Evolutionary conservation across 1,139 yeast species (phyloP).

Genomic region (Zygosaccharomyces sapae): DNA sequence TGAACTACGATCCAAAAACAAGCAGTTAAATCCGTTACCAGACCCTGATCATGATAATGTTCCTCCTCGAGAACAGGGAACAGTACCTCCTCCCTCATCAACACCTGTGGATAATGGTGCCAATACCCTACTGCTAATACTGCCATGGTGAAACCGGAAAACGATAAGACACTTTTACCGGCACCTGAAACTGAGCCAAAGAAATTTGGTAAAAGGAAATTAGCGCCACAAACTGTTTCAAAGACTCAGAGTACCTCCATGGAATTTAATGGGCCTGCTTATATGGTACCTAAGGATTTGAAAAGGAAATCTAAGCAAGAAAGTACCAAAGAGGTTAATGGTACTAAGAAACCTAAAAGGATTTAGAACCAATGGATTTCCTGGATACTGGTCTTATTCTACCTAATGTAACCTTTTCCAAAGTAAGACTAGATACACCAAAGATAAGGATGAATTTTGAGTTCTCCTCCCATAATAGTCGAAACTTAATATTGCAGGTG

Average conservation of each 20-base stretch:
- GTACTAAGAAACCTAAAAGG: conserved; percentile 41
- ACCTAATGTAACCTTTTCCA: conserved; percentile 77
- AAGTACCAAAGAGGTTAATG: conserved; percentile 28
- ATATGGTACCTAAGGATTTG: conserved; percentile 46
- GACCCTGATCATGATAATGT: conserved; percentile 12
- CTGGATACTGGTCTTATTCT: conserved; percentile 74
- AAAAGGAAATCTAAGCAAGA: conserved; percentile 39
- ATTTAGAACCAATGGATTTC: conserved; percentile 57
- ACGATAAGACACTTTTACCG: conserved; percentile 1
- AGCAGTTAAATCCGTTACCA: conserved; percentile 28
- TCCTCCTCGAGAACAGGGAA: background rate
- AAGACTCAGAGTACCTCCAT: conserved; percentile 39
- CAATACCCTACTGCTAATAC: background rate
- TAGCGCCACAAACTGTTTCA: conserved; percentile 44
- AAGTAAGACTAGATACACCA: conserved; percentile 76
- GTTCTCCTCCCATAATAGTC: conserved; percentile 38
- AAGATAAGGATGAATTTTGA: conserved; percentile 58
- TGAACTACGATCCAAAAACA: conserved; percentile 22
- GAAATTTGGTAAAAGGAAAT: conserved; percentile 60
- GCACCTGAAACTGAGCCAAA: conserved; percentile 5
- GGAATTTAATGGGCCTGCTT: conserved; percentile 64
- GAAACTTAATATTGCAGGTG: conserved; percentile 41
- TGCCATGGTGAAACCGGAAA: background rate
- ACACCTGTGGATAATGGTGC: background rate
- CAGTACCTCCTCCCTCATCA: conserved; percentile 4